These are phyloP conservation scores for Uncinocarpus reesii DNA, from an alignment of 2,329 filamentous ascomycete species.

Conservation along the genomic window DNA sequence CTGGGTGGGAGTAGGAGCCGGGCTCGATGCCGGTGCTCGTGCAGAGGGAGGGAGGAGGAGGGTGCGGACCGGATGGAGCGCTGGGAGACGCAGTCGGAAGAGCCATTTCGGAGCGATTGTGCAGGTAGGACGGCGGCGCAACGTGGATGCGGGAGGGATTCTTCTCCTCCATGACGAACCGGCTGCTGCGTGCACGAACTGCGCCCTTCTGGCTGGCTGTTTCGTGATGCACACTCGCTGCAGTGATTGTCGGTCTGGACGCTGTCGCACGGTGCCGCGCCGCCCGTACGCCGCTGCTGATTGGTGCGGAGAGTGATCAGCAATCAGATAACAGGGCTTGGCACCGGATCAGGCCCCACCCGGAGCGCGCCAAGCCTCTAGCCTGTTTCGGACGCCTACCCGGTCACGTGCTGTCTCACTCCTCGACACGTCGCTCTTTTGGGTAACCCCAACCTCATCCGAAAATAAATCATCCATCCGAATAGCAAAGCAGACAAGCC, in stretches of 20 bases:
- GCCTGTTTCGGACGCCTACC: too few relatives aligned
- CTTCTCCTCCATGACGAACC: conserved; percentile 1
- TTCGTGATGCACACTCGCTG: background rate
- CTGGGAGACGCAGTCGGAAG: background rate
- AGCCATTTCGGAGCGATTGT: conserved; percentile 7
- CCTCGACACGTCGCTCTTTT: too few relatives aligned
- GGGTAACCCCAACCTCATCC: too few relatives aligned
- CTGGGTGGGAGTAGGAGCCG: conserved; percentile 17
- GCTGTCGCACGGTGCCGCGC: background rate
- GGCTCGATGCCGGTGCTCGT: conserved; percentile 37
- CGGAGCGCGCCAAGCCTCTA: too few relatives aligned
- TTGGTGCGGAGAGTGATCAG: background rate
- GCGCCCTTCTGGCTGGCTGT: background rate
- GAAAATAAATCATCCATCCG: too few relatives aligned
- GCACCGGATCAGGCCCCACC: too few relatives aligned
- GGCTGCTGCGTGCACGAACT: too few relatives aligned
- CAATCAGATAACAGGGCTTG: too few relatives aligned
- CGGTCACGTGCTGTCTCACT: too few relatives aligned
- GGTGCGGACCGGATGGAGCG: background rate
- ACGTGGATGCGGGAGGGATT: background rate
- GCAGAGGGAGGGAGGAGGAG: conserved; percentile 20
- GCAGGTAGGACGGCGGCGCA: conserved; percentile 1
- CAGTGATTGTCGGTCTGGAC: background rate
- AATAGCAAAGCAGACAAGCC: too few relatives aligned
- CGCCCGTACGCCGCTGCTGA: background rate